Conservation (phyloP, 257 asterid species). For the Nicotiana benthamiana region DNA sequence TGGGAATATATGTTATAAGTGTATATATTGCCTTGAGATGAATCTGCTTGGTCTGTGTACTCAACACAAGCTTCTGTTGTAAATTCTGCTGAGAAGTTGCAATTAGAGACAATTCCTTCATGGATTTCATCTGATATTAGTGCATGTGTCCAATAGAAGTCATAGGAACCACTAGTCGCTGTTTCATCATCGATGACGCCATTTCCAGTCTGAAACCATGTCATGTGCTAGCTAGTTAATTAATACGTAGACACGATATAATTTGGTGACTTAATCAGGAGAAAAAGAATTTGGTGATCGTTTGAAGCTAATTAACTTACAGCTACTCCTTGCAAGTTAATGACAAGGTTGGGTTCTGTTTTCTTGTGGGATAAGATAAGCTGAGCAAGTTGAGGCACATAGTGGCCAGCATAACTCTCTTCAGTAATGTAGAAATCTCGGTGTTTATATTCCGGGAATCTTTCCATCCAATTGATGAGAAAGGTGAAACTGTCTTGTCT, state of each 20-base stretch:
- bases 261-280: neutral
- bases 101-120: slow-evolving; percentile 23
- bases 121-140: slow-evolving; percentile 59
- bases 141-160: slow-evolving; percentile 46
- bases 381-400: slow-evolving; percentile 23
- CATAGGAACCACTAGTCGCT: slow-evolving; percentile 22
- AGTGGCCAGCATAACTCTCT: slow-evolving; percentile 75
- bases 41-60: slow-evolving; percentile 8
- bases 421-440: slow-evolving; percentile 51
- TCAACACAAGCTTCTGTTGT: slow-evolving; percentile 17
- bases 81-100: slow-evolving; percentile 28
- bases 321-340: slow-evolving; percentile 9
- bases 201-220: slow-evolving; percentile 49
- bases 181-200: slow-evolving; percentile 31
- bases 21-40: slow-evolving; percentile 15
- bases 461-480: slow-evolving; percentile 58
- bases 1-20: slow-evolving; percentile 45
- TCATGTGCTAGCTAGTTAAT: neutral
- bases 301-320: neutral
- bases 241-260: neutral
- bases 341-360: neutral
- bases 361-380: neutral
- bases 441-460: slow-evolving; percentile 60
- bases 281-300: neutral
- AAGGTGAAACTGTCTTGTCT: slow-evolving; percentile 54